Evolutionary conservation across 352 stramenopile genomes (phyloP).

Genomic region (Phytophthora ramorum): DNA sequence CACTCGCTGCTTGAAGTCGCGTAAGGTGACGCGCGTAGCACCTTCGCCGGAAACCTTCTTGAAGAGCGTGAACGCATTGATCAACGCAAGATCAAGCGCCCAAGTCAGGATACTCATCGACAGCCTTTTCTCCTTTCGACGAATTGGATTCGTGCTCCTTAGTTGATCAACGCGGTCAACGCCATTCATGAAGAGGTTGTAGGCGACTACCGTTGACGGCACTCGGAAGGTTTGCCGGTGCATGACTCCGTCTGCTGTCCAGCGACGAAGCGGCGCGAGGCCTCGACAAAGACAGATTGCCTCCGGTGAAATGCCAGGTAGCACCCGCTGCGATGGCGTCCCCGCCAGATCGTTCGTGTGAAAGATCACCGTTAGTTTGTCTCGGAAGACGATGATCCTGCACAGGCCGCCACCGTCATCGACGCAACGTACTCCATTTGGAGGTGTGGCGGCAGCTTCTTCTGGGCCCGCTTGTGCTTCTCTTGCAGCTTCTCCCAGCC

Average conservation of each 20-base stretch:
- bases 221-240: slow-evolving; percentile 5
- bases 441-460: neutral
- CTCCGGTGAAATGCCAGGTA: neutral
- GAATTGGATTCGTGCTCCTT: slow-evolving; percentile 10
- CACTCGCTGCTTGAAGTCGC: neutral
- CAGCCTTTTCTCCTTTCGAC: neutral
- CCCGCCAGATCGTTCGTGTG: slow-evolving; percentile 12
- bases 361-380: slow-evolving; percentile 1
- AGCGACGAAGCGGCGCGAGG: neutral
- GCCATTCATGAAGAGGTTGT: slow-evolving; percentile 17
- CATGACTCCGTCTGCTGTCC: neutral
- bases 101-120: slow-evolving; percentile 13
- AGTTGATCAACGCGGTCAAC: slow-evolving; percentile 20
- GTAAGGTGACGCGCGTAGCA: neutral
- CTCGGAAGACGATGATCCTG: slow-evolving; percentile 2
- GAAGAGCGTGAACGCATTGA: slow-evolving; percentile 12
- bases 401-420: neutral
- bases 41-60: neutral
- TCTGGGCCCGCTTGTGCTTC: no score
- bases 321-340: neutral
- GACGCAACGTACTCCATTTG: neutral
- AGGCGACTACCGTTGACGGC: neutral
- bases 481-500: slow-evolving; percentile 14
- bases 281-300: neutral
- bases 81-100: slow-evolving; percentile 9